Evolutionary conservation across 495 filamentous ascomycete species (phyloP), one percentile per base, ranked within the genome.

Genomic region (Aspergillus steynii): DNA sequence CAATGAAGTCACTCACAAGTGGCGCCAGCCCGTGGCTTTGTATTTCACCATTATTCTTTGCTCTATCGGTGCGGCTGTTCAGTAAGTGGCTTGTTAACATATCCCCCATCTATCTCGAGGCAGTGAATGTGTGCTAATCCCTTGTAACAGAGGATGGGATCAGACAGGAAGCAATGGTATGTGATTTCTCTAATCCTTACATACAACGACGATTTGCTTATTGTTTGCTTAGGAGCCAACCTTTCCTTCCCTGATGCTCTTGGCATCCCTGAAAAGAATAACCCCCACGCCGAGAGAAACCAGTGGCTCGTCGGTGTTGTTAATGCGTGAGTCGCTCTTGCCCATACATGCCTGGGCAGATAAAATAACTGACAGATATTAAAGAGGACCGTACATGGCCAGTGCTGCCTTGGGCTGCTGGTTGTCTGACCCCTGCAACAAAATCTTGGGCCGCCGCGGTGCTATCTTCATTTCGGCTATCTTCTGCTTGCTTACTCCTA

Each of bases 41-140:
- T 92, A 90, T 69, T 80, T 88, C 47, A 90, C 88, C 29, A 87
- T 92, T 65, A 77, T 85, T 46, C 78, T 90, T 20, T 88, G 85
- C 65, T 90, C 88, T 28, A 83, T 92, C 53, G 89, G 85, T 29
- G 89, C 89, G 52, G 87, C 87, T 7, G 85, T 89, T 4, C 88
- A 90, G 74, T 78, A 76, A 54, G 77, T 73, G 31, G 2, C 45
- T 5, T 20, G 27, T 12, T 28, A 20, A 20, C 20, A 12, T 12
- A 42, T 28, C n/a, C 28, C 50, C 34, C 4, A 20, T 14, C 3
- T 3, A 14, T 4, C 14, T 10, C 9, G 37, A 8, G 14, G 14
- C 12, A 3, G 37, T 15, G 12, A 15, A 14, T 42, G 37, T 12
- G 10, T 3, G 14, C 37, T 42, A 42, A 42, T 2, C 37, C 37